These are phyloP conservation scores for Trebouxia sp. DNA, from an alignment of 139 green algal genomes.

Conservation along the genomic window DNA sequence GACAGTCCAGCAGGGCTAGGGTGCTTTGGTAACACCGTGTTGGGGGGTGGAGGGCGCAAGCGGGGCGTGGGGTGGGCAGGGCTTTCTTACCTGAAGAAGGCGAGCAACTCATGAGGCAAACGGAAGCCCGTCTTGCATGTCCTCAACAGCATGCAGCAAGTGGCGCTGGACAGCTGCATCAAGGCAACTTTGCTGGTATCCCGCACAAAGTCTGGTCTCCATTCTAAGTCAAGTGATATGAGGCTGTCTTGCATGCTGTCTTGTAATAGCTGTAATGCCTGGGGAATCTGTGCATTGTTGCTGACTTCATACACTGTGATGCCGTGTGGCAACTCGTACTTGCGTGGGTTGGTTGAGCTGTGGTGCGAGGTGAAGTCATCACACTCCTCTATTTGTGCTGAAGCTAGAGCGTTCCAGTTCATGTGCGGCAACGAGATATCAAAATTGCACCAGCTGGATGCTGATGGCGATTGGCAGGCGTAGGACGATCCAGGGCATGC, in stretches of 20 bases:
- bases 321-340: neutral
- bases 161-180: conserved; percentile 19
- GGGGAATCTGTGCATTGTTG: neutral
- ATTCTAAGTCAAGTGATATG: conserved; percentile 9
- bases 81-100: neutral
- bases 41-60: neutral
- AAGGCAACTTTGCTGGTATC: conserved; percentile 12
- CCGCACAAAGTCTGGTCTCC: conserved; percentile 14
- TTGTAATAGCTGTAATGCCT: neutral
- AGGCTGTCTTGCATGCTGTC: conserved; percentile 19
- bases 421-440: neutral
- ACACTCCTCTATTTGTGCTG: neutral
- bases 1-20: no score
- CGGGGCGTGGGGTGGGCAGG: neutral
- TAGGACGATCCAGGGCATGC: neutral
- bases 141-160: neutral
- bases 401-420: neutral
- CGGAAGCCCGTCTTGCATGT: neutral
- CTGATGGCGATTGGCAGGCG: neutral
- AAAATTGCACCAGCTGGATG: neutral
- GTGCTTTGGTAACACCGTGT: no score
- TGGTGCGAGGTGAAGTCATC: neutral
- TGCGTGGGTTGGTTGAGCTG: neutral
- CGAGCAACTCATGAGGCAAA: neutral
- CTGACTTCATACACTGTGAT: neutral